Conservation (phyloP, 331 rosid species). For the Cydonia oblonga region DNA sequence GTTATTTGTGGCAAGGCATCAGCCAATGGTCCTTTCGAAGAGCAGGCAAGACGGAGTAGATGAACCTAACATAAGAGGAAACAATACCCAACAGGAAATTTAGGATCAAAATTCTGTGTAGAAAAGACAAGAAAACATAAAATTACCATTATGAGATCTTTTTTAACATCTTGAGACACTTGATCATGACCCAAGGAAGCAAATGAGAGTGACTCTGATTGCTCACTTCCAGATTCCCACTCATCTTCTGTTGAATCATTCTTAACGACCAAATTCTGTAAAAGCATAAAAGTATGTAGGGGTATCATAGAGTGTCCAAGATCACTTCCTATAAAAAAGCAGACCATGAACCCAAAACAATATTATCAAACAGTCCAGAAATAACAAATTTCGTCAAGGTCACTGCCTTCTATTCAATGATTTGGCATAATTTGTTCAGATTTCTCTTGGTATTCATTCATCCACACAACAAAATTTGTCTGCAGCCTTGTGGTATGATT, state of each 20-base stretch:
- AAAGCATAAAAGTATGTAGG: slow-evolving; percentile 4
- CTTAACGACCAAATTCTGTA: slow-evolving; percentile 27
- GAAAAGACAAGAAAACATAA: not conserved
- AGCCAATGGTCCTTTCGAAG: slow-evolving; percentile 50
- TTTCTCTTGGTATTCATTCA: not conserved
- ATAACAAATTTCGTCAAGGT: not conserved
- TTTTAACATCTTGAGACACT: slow-evolving; percentile 44
- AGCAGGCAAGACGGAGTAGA: slow-evolving; percentile 71
- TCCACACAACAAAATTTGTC: not conserved
- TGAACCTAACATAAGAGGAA: slow-evolving; percentile 54
- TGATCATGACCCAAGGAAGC: slow-evolving; percentile 37
- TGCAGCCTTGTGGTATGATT: not conserved
- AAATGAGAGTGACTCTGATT: slow-evolving; percentile 42
- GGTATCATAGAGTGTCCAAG: slow-evolving; percentile 5
- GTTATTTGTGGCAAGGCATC: slow-evolving; percentile 64
- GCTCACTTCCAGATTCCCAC: slow-evolving; percentile 29
- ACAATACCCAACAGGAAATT: not conserved
- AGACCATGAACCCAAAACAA: not conserved
- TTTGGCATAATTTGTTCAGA: too few relatives aligned
- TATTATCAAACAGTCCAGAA: not conserved
- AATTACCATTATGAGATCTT: slow-evolving; percentile 70
- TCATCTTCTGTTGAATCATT: slow-evolving; percentile 34
- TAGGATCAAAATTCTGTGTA: not conserved
- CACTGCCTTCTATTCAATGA: not conserved
- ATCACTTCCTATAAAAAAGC: not conserved